Conservation (phyloP, 2,329 filamentous ascomycete genomes). For the Cladophialophora exuberans region DNA sequence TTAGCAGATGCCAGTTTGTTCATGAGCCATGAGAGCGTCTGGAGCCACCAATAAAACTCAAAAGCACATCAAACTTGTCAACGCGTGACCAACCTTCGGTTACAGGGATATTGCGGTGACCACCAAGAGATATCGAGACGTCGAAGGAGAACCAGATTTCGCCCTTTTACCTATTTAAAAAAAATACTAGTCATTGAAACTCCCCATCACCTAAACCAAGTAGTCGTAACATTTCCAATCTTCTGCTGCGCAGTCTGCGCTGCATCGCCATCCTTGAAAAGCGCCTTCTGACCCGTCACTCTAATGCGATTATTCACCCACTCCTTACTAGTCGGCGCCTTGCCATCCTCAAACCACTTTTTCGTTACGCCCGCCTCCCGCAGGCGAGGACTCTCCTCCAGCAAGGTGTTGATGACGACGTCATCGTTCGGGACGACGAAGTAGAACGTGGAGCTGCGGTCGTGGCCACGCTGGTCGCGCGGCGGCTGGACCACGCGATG, state of each 20-base stretch:
- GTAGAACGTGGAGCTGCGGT: slow-evolving; percentile 14
- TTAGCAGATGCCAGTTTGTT: no score
- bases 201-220: slow-evolving; percentile 10
- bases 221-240: slow-evolving; percentile 10
- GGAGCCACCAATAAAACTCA: no score
- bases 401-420: slow-evolving; percentile 37
- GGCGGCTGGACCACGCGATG: slow-evolving; percentile 17
- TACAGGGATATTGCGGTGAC: no score
- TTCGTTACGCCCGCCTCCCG: neutral
- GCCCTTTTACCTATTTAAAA: no score
- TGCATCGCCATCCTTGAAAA: slow-evolving; percentile 2
- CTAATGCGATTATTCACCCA: neutral
- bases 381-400: slow-evolving; percentile 13
- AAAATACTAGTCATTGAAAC: no score
- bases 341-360: neutral
- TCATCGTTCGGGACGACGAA: slow-evolving; percentile 44
- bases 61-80: no score
- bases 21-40: no score
- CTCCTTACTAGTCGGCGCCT: slow-evolving; percentile 4
- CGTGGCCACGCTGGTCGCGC: slow-evolving; percentile 4
- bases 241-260: neutral
- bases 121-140: no score
- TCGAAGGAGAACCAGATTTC: no score
- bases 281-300: neutral
- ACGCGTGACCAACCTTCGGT: no score